Evolutionary conservation across 2,329 filamentous ascomycete species (phyloP).

Genomic region (Dothideomycetes sp.): DNA sequence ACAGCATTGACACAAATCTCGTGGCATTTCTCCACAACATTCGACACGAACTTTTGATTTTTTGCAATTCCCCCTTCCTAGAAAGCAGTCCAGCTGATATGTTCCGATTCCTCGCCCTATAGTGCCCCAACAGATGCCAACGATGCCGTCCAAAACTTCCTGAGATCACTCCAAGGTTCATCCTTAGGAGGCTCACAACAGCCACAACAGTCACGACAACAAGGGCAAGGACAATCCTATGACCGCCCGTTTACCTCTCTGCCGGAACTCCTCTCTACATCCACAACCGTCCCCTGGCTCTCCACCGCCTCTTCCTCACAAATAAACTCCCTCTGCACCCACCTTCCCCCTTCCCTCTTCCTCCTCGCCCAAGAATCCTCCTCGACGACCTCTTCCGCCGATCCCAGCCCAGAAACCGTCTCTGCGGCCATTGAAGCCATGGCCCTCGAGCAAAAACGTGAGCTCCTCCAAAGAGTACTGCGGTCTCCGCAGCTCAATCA

Average conservation of each 20-base stretch:
- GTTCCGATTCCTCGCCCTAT: slow-evolving; percentile 19
- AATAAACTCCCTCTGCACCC: slow-evolving; percentile 65
- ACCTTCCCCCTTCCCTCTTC: slow-evolving; percentile 70
- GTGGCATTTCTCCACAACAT: too few species aligned
- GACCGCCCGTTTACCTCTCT: slow-evolving; percentile 71
- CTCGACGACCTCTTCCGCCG: slow-evolving; percentile 49
- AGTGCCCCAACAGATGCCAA: slow-evolving; percentile 62
- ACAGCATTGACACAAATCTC: slow-evolving; percentile 10
- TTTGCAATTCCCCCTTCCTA: neutral
- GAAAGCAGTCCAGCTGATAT: slow-evolving; percentile 6
- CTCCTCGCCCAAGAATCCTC: slow-evolving; percentile 58
- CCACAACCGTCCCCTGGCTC: slow-evolving; percentile 68
- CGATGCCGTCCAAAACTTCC: slow-evolving; percentile 75
- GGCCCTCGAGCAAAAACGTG: slow-evolving; percentile 66
- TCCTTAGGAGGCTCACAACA: slow-evolving; percentile 20
- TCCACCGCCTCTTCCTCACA: slow-evolving; percentile 55
- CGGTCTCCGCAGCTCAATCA: slow-evolving; percentile 87
- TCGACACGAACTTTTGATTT: too few species aligned
- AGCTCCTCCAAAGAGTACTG: slow-evolving; percentile 70
- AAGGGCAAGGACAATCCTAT: slow-evolving; percentile 32
- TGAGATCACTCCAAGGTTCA: slow-evolving; percentile 65
- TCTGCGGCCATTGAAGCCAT: slow-evolving; percentile 66
- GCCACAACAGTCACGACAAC: slow-evolving; percentile 28
- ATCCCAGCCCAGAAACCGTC: slow-evolving; percentile 54
- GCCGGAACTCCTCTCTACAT: slow-evolving; percentile 71